A percentile compares a stretch with the other conserved stretches of the same genome.
phyloP scores from a whole-genome alignment of 768 basidiomycete species.

The Xerocomus spinulosus region DNA sequence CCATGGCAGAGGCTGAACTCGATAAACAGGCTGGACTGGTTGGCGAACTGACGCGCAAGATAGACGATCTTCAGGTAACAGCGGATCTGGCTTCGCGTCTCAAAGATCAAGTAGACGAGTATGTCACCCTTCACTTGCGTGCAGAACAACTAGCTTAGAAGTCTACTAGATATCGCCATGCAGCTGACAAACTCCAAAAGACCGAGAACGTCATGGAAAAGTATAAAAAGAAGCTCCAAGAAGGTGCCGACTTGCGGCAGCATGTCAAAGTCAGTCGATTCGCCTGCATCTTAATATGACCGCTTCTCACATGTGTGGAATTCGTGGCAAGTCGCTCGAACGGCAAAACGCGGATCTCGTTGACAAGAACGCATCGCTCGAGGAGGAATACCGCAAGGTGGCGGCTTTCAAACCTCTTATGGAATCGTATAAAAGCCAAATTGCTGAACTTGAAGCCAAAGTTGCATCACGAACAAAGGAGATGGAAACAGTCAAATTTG shows the following conservation, averaged over 20 bases:
- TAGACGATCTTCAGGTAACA: conserved; percentile 73
- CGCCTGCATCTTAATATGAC: conserved; percentile 8
- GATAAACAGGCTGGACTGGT: conserved; percentile 71
- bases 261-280: conserved; percentile 71
- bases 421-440: conserved; percentile 89
- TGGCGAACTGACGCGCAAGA: conserved; percentile 69
- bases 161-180: conserved; percentile 72
- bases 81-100: conserved; percentile 76
- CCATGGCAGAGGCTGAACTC: conserved; percentile 73
- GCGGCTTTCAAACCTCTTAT: conserved; percentile 82
- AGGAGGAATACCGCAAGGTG: conserved; percentile 87
- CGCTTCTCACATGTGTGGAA: not conserved
- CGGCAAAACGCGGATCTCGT: conserved; percentile 90
- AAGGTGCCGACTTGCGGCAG: conserved; percentile 84
- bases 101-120: conserved; percentile 97
- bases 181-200: conserved; percentile 88
- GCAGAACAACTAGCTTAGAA: not conserved
- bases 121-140: conserved; percentile 1
- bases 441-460: conserved; percentile 75
- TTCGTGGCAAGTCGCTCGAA: conserved; percentile 63
- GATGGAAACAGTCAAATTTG: conserved; percentile 64
- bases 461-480: conserved; percentile 62
- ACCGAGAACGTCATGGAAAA: conserved; percentile 98
- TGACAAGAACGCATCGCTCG: conserved; percentile 86
- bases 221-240: conserved; percentile 97